phyloP scores from a whole-genome alignment of 1,284 basidiomycete genomes.

The Trichosporon sp. region DNA sequence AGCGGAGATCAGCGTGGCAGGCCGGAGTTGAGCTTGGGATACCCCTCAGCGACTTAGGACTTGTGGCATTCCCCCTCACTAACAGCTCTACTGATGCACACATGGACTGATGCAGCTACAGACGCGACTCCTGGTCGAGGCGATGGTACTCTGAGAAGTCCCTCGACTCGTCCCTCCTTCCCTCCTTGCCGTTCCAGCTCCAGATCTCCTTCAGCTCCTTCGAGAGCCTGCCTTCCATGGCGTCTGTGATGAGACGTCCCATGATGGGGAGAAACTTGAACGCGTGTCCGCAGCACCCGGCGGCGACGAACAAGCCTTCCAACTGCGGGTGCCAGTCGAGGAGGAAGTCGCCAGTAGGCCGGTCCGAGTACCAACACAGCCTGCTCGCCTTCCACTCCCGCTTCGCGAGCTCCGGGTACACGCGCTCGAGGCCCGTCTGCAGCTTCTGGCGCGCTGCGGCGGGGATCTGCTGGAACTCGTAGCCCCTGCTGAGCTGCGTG shows the following conservation, averaged over 20 bases:
- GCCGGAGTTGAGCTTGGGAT: too few relatives aligned
- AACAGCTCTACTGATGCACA: too few relatives aligned
- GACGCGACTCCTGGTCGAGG: not conserved
- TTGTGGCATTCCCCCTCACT: too few relatives aligned
- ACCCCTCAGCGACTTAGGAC: too few relatives aligned
- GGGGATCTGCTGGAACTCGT: conserved; percentile 10
- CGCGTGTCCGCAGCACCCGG: conserved; percentile 43
- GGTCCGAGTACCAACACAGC: conserved; percentile 41
- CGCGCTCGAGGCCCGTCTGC: conserved; percentile 8
- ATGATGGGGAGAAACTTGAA: conserved; percentile 34
- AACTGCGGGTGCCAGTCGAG: conserved; percentile 35
- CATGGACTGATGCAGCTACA: not conserved
- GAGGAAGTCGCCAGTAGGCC: conserved; percentile 44
- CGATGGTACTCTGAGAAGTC: not conserved
- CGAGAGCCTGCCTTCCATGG: conserved; percentile 9
- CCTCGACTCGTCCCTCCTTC: not conserved
- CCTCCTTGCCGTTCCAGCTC: not conserved
- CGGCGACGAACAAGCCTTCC: conserved; percentile 33
- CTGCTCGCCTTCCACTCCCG: conserved; percentile 21
- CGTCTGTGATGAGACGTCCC: conserved; percentile 15
- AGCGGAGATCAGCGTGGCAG: too few relatives aligned
- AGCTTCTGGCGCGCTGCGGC: conserved; percentile 10
- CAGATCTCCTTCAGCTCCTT: conserved; percentile 12
- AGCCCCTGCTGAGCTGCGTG: conserved; percentile 8
- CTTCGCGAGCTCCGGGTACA: conserved; percentile 25